A percentile compares a stretch with the other conserved stretches of the same genome.
Conservation (phyloP, 2,329 filamentous ascomycete genomes). For the Calonectria fujianensis region DNA sequence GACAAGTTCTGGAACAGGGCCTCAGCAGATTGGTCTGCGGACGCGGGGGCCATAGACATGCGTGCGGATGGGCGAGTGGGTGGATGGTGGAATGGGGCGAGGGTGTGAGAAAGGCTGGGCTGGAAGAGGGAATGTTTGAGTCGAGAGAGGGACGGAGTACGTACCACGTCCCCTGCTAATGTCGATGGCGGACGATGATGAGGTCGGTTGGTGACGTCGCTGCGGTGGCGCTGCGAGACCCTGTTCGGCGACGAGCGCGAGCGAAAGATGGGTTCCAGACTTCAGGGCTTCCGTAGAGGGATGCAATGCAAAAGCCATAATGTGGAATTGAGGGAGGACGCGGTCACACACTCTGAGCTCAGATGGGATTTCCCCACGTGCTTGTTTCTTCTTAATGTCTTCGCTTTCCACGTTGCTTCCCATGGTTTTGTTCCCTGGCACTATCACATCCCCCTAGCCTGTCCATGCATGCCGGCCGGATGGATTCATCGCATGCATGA, state of each 20-base stretch:
- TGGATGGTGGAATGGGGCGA: conserved; percentile 40
- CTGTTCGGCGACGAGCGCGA: conserved; percentile 35
- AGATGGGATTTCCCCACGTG: not conserved
- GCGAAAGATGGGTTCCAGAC: not conserved
- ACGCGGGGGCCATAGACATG: not conserved
- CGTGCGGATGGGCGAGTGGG: conserved; percentile 36
- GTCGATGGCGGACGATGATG: conserved; percentile 48
- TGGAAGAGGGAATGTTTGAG: conserved; percentile 39
- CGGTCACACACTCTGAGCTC: not conserved
- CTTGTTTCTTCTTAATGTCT: conserved; percentile 4
- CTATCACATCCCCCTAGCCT: not conserved
- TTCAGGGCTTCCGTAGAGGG: not conserved
- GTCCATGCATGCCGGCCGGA: conserved; percentile 11
- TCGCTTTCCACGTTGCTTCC: not conserved
- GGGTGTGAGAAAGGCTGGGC: conserved; percentile 18
- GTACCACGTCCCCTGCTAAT: conserved; percentile 2
- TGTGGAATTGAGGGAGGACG: conserved; percentile 1
- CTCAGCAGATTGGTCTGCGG: conserved; percentile 12
- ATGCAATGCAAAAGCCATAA: conserved; percentile 15
- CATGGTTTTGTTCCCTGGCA: not conserved
- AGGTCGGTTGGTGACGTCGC: conserved; percentile 51
- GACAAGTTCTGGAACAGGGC: conserved; percentile 31
- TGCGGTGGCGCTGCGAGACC: conserved; percentile 47
- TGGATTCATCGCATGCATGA: conserved; percentile 28
- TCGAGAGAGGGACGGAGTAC: conserved; percentile 2